Base-by-base conservation (phyloP, 495 filamentous ascomycete species). In the Cenococcum geophilum region DNA sequence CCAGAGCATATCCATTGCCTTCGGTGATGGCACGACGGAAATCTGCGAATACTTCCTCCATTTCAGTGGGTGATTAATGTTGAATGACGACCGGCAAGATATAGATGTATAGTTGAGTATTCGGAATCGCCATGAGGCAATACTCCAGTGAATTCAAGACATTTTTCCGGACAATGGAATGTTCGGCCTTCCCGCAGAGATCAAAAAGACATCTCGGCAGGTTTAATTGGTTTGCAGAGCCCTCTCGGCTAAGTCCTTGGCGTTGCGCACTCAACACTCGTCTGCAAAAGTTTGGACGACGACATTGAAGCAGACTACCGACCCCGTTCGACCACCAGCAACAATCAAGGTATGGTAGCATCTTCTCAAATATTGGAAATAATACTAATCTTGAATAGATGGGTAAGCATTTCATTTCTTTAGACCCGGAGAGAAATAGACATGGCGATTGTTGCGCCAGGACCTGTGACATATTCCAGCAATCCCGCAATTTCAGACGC, bases 1-100 rank as follows among this genome's bases (percentile, higher is more conserved):
- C 84, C 16, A 96, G 81, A 27, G 71, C 75, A 65, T 83, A 82
- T 54, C 89, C 89, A 61, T 86, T 79, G 23, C 77, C 73, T 10
- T 69, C 68, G 14, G 69, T 65, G 60, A 85, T 78, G 35, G 86
- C 85, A 35, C 76, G 70, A 49, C 74, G 77, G 70, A 91, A 93
- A 27, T 86, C 81, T 18, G 68, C 63, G 48, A 86, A 80, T 22
- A 88, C 65, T 21, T 75, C 68, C 63, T 87, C 80, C 89, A 93
- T 92, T 40, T 48, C n/a, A n/a, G 22, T 12, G 12, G 11, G 49
- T 10, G 40, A 45, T 45, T 18, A 45, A 18, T 45, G 40, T 14
- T 18, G 40, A 45, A 16, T 2, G 11, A 14, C 11, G 40, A 16
- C 2, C 18, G 40, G 40, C 2, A 10, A 45, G 27, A 45, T 4